Evolutionary conservation across 2,329 filamentous ascomycete species (phyloP), one percentile per base, ranked within the genome.

Genomic region (Stagonosporopsis cucurbitacearum): DNA sequence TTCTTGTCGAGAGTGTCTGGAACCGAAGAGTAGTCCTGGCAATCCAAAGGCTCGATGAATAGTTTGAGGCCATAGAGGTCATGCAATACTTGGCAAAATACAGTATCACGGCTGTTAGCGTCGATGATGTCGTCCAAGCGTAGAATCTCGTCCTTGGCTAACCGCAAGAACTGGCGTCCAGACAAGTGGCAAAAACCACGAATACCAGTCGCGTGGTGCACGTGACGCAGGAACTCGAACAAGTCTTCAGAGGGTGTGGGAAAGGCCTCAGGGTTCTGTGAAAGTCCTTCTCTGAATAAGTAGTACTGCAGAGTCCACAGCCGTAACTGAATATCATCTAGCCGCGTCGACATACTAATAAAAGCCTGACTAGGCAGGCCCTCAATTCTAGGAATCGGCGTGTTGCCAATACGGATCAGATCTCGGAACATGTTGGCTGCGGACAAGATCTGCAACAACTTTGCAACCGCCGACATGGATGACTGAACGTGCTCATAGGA

Each of bases 221-320:
- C 84, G 11, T 89, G 86, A 6, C 91, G 87, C 35, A 99, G 79
- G 66, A 90, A 92, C 57, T 92, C 88, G 22, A 94, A 88, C 36
- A 91, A 80, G 59, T 94, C 89, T 50, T 89, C 89, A 36, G 89
- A 83, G 0, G 88, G 84, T 5, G 81, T 83, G 3, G 86, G 79
- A 65, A 92, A 94, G 0, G 83, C 72, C 1, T 86, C 82, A 8
- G 78, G 75, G 63, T 89, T 86, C 62, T 93, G 90, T 6, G 80
- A 77, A 25, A 93, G 87, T 3, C 86, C 90, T 59, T 92, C 88
- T 69, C 89, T 90, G 39, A 97, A 75, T 47, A 97, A 78, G 0
- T 86, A 84, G 70, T 97, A 99, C 60, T 94, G 88, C 35, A 98
- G 78, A 33, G 90, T 92, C 94, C 95, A 98, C 11, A 88, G 86